Conservation (phyloP, 352 stramenopile species). For the Phytophthora multivora region DNA sequence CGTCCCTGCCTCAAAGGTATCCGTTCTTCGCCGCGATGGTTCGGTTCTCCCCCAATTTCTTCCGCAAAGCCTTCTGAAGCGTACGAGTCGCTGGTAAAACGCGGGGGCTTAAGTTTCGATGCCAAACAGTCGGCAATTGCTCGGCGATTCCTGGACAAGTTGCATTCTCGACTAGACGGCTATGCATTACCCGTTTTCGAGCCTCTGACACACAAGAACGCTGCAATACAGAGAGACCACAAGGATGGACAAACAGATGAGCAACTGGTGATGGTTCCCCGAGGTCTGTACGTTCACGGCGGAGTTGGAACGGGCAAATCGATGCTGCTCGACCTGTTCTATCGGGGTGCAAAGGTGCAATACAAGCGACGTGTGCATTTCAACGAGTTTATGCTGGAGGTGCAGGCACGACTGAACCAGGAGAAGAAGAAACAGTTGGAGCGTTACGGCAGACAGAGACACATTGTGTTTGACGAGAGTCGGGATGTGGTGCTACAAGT, state of each 20-base stretch:
- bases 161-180: conserved; percentile 53
- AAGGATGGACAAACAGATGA: neutral
- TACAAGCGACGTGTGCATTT: conserved; percentile 96
- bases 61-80: conserved; percentile 35
- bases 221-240: neutral
- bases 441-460: conserved; percentile 80
- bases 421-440: conserved; percentile 90
- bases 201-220: neutral
- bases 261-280: conserved; percentile 52
- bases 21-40: conserved; percentile 8
- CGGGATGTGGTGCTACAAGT: conserved; percentile 82
- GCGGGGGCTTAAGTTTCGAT: conserved; percentile 34
- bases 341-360: conserved; percentile 48
- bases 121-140: conserved; percentile 35
- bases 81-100: conserved; percentile 37
- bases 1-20: conserved; percentile 7
- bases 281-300: conserved; percentile 95
- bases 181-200: conserved; percentile 57
- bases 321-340: conserved; percentile 97
- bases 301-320: conserved; percentile 96
- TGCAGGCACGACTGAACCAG: conserved; percentile 92
- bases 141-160: conserved; percentile 60
- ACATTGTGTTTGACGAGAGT: conserved; percentile 75
- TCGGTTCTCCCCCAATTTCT: conserved; percentile 6
- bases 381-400: conserved; percentile 97